A percentile compares a stretch with the other conserved stretches of the same genome.
These are phyloP conservation scores for Ensete glaucum DNA, from an alignment of 176 grass and related monocot genomes.

Conservation along the genomic window DNA sequence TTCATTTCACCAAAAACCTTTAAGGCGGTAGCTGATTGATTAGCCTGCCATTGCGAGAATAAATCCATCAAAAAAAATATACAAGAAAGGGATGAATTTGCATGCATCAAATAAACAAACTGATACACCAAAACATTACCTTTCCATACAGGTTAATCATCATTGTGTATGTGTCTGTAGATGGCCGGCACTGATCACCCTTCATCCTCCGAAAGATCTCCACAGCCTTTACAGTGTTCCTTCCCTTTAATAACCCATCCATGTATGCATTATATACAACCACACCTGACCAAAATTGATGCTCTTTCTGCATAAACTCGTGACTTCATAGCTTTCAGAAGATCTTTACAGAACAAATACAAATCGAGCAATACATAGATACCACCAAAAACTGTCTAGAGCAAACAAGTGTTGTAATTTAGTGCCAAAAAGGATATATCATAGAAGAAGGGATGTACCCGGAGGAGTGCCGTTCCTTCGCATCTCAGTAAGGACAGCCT, in stretches of 20 bases:
- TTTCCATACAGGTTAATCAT: slow-evolving; percentile 93
- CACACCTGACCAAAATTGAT: slow-evolving; percentile 37
- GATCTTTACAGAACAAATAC: not conserved
- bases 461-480: slow-evolving; percentile 49
- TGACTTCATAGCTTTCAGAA: slow-evolving; percentile 5
- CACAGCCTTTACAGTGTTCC: slow-evolving; percentile 58
- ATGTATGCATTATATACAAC: slow-evolving; percentile 75
- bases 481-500: slow-evolving; percentile 84
- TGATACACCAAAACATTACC: slow-evolving; percentile 17
- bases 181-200: slow-evolving; percentile 55
- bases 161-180: slow-evolving; percentile 72
- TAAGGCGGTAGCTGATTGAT: slow-evolving; percentile 50
- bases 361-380: not conserved
- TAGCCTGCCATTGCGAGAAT: slow-evolving; percentile 36
- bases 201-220: slow-evolving; percentile 87
- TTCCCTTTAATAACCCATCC: slow-evolving; percentile 56
- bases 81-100: not conserved
- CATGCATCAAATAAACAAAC: not conserved
- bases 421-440: not conserved
- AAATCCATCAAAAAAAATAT: slow-evolving; percentile 4
- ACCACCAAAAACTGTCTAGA: not conserved
- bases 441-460: slow-evolving; percentile 26
- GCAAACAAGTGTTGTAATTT: not conserved
- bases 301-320: slow-evolving; percentile 13
- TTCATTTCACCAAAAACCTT: slow-evolving; percentile 88